Evolutionary conservation across 2,329 filamentous ascomycete genomes (phyloP).

Genomic region (Epichloe hybrida): DNA sequence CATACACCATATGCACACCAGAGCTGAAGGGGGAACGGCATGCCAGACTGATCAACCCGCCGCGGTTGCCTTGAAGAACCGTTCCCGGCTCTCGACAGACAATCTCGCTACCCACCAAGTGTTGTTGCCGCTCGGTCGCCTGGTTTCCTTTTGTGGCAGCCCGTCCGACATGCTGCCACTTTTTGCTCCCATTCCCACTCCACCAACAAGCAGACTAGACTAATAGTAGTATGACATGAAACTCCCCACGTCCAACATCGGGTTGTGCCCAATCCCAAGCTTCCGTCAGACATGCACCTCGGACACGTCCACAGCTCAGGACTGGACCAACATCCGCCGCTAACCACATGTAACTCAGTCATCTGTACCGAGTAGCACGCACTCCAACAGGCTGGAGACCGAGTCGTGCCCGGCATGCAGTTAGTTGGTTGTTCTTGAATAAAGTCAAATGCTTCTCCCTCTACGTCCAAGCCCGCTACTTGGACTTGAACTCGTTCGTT

Average conservation of each 20-base stretch:
- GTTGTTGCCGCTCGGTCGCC: neutral
- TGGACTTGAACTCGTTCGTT: neutral
- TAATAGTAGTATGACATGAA: neutral
- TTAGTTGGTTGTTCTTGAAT: too few relatives aligned
- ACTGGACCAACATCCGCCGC: neutral
- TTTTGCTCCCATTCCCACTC: too few relatives aligned
- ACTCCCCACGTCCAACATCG: neutral
- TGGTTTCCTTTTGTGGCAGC: too few relatives aligned
- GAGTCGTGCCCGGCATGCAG: neutral
- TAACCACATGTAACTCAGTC: too few relatives aligned
- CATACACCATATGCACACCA: too few relatives aligned
- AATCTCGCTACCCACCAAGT: neutral
- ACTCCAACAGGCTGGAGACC: neutral
- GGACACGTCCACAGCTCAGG: conserved; percentile 1
- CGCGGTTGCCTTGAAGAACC: too few relatives aligned
- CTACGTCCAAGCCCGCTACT: neutral
- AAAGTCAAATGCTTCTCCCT: neutral
- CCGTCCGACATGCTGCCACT: too few relatives aligned
- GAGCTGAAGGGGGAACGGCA: neutral
- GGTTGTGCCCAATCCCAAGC: conserved; percentile 4
- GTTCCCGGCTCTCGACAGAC: neutral
- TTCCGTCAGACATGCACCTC: conserved; percentile 3
- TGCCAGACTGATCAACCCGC: neutral
- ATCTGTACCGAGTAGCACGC: too few relatives aligned
- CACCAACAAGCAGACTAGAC: too few relatives aligned